Evolutionary conservation across 441 rosid genomes (phyloP).

Genomic region (Metrosideros polymorpha): DNA sequence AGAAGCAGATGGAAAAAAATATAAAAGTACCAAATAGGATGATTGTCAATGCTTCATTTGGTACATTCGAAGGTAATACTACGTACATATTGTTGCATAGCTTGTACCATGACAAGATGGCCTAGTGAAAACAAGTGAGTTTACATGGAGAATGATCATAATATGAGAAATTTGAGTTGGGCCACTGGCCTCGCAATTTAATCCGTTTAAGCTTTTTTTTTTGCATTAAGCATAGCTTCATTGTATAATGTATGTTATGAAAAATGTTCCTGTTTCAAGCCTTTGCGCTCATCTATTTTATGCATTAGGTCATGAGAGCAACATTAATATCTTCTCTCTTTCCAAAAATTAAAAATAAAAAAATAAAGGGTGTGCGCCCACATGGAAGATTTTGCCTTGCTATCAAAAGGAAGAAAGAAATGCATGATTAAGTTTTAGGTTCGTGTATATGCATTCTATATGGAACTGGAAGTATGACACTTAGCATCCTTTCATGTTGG

Average conservation of each 20-base stretch:
- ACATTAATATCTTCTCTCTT: neutral
- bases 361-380: neutral
- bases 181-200: neutral
- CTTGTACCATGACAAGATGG: neutral
- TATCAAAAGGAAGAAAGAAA: neutral
- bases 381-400: neutral
- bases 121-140: neutral
- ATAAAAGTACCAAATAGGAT: neutral
- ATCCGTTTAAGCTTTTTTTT: neutral
- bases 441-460: neutral
- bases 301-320: neutral
- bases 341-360: neutral
- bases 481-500: neutral
- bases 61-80: neutral
- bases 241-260: neutral
- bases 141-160: neutral
- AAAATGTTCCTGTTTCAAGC: neutral
- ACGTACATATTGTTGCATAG: neutral
- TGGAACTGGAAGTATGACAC: neutral
- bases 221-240: neutral
- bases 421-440: neutral
- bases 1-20: neutral
- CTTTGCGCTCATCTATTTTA: neutral
- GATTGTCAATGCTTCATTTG: neutral
- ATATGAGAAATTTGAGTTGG: neutral